A percentile compares a stretch with the other conserved stretches of the same genome.
phyloP scores from a whole-genome alignment of 2,329 filamentous ascomycete species.

The Nothophoma quercina region DNA sequence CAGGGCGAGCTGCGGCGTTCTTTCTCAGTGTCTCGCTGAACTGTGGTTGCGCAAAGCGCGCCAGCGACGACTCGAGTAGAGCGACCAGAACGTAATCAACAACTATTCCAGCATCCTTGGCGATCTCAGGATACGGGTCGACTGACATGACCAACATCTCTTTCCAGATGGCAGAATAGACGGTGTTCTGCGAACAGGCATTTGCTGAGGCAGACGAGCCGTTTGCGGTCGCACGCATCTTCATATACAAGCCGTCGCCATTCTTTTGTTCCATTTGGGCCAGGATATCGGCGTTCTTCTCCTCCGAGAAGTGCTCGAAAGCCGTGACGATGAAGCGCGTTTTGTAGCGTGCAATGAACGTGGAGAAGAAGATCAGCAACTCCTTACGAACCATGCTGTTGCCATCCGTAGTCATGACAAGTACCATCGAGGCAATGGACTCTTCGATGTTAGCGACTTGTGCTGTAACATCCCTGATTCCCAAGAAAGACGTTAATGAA shows the following conservation, averaged over 20 bases:
- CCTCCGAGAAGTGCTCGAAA: constrained; percentile 87
- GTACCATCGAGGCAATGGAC: constrained; percentile 83
- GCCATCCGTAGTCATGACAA: constrained; percentile 92
- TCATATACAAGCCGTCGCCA: constrained; percentile 42
- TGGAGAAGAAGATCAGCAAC: constrained; percentile 89
- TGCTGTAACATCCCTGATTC: constrained; percentile 89
- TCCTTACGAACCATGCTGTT: constrained; percentile 95
- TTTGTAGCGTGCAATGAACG: constrained; percentile 88
- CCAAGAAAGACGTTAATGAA: constrained; percentile 91
- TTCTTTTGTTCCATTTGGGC: constrained; percentile 34
- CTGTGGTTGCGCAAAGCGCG: constrained; percentile 71
- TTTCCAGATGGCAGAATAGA: constrained; percentile 94
- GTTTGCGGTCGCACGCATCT: constrained; percentile 27
- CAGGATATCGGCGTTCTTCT: constrained; percentile 57
- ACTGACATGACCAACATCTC: constrained; percentile 89
- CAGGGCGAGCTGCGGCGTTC: constrained; percentile 56
- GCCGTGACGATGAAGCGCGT: constrained; percentile 91
- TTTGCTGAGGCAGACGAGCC: constrained; percentile 18
- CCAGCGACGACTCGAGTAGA: constrained; percentile 79
- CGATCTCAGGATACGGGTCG: constrained; percentile 93
- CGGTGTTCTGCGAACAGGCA: constrained; percentile 76
- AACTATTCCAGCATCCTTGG: constrained; percentile 82
- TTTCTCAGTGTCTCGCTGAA: constrained; percentile 72
- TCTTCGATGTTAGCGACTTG: constrained; percentile 92
- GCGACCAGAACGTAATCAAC: constrained; percentile 84